Evolutionary conservation across 306 rosid genomes (phyloP), one percentile per base, ranked within the genome.

Genomic region (Alnus glutinosa): DNA sequence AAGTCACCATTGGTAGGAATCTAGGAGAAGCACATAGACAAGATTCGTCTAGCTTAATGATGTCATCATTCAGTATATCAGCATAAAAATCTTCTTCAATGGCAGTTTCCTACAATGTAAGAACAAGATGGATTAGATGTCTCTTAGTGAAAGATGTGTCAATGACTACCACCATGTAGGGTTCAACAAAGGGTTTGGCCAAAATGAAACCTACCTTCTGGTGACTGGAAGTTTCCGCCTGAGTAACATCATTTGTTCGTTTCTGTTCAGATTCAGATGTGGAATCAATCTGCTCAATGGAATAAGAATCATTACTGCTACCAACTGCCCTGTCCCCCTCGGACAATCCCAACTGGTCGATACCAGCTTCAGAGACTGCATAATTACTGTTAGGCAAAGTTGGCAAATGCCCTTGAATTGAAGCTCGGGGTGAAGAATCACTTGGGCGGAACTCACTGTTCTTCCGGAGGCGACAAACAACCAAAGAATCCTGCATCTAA

Each of bases 391-490:
- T 90, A 19, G 79, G 89, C 57, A 84, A 58, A 77, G 81, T 37
- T 18, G 83, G 80, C 0, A 55, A 71, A 16, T 69, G 82, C 39
- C 81, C 48, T 77, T 69, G 94, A 82, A 86, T 84, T 32, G 97
- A 75, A 66, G 90, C 92, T 86, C 68, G 84, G 70, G 89, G 89
- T 6, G 80, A 39, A 37, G 86, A 19, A 72, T 89, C 92, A 19
- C 55, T 87, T 64, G 64, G 44, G 50, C 83, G 90, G 55, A 94
- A 92, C 18, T 91, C 93, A 6, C 80, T 46, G 84, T 94, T 94
- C 89, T 77, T 94, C 77, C 92, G 88, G 50, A 94, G 95, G 37
- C 97, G 98, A 80, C 97, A 94, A 74, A 94, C 86, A 1, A 94
- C 97, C 88, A 91, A 80, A 46, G 89, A 85, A 86, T 94, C 98